These are phyloP conservation scores for Monilinia aucupariae DNA, from an alignment of 2,329 filamentous ascomycete genomes.

Conservation along the genomic window DNA sequence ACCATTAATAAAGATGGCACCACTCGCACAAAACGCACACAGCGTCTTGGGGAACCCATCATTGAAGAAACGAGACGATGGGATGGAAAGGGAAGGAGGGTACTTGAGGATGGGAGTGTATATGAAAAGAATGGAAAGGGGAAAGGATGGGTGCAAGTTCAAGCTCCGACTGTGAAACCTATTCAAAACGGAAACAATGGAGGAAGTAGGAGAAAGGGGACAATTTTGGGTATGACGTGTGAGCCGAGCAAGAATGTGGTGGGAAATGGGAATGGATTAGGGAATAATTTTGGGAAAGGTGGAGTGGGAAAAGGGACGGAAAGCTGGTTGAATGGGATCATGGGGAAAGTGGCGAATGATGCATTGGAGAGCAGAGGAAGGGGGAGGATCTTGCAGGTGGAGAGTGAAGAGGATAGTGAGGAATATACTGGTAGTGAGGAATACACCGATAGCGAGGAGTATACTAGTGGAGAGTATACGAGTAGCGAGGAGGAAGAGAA, in stretches of 20 bases:
- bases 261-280: constrained; percentile 4
- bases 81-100: constrained; percentile 13
- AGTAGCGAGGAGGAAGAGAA: constrained; percentile 9
- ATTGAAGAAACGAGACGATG: constrained; percentile 15
- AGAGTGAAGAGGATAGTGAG: not conserved
- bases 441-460: constrained; percentile 14
- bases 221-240: constrained; percentile 14
- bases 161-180: constrained; percentile 6
- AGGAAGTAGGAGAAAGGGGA: constrained; percentile 4
- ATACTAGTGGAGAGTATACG: constrained; percentile 10
- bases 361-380: constrained; percentile 10
- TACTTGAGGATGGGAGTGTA: constrained; percentile 15
- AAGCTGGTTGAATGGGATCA: constrained; percentile 10
- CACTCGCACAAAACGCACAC: constrained; percentile 11
- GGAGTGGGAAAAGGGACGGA: constrained; percentile 4
- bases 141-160: constrained; percentile 14
- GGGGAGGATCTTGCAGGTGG: constrained; percentile 12
- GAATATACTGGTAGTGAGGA: constrained; percentile 16
- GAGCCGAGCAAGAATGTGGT: constrained; percentile 7
- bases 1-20: constrained; percentile 15
- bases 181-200: not conserved
- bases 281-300: constrained; percentile 9
- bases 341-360: constrained; percentile 13
- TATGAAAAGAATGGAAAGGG: constrained; percentile 17
- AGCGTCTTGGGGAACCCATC: constrained; percentile 10